A percentile compares a stretch with the other conserved stretches of the same genome.
phyloP scores from a whole-genome alignment of 169 alveolate genomes.

The Plasmodium vivax region DNA sequence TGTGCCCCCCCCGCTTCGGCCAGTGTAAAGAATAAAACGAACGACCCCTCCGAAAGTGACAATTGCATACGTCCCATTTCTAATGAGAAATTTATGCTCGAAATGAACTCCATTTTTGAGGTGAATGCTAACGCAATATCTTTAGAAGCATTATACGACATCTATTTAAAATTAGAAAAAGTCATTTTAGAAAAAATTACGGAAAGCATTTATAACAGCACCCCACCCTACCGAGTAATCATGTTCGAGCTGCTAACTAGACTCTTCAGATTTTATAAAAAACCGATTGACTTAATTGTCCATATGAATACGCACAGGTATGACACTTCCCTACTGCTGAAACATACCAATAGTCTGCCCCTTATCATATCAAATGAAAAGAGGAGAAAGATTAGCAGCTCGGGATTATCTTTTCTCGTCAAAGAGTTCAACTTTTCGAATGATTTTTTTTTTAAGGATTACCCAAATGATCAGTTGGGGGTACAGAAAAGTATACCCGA shows the following conservation, averaged over 20 bases:
- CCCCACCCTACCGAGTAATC: conserved; percentile 85
- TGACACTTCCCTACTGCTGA: conserved; percentile 58
- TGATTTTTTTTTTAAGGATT: conserved; percentile 42
- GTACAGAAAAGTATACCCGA: neutral
- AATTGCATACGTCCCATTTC: neutral
- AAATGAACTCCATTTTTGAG: conserved; percentile 11
- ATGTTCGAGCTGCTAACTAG: conserved; percentile 84
- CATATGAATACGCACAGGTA: conserved; percentile 72
- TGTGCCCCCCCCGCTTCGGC: neutral
- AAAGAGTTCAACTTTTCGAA: conserved; percentile 19
- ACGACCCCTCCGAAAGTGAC: neutral
- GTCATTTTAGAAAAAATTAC: conserved; percentile 74
- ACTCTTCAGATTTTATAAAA: conserved; percentile 73
- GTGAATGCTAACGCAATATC: conserved; percentile 18
- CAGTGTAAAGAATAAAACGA: neutral
- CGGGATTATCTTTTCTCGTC: conserved; percentile 49
- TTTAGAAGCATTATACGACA: conserved; percentile 71
- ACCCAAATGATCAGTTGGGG: neutral
- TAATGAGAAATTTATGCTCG: neutral
- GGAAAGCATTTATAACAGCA: conserved; percentile 78
- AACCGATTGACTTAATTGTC: conserved; percentile 64
- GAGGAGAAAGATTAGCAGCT: conserved; percentile 23
- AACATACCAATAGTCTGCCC: conserved; percentile 45
- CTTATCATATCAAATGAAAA: conserved; percentile 38
- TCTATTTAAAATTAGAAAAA: conserved; percentile 76